Conservation (phyloP, 306 rosid genomes). For the Canavalia ensiformis region DNA sequence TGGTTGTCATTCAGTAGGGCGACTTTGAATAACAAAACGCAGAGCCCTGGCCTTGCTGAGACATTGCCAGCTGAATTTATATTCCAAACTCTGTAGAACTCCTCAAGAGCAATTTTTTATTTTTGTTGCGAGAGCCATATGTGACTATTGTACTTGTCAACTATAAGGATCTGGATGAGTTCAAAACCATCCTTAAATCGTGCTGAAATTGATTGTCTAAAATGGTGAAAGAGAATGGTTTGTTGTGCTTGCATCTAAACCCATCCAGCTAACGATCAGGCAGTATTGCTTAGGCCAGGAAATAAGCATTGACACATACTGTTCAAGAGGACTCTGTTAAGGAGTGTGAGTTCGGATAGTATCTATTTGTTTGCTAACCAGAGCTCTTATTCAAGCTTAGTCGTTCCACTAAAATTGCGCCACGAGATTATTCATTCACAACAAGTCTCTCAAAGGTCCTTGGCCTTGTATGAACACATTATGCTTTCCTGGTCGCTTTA, state of each 20-base stretch:
- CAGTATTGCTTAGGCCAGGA: slow-evolving; percentile 78
- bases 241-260: slow-evolving; percentile 90
- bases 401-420: slow-evolving; percentile 88
- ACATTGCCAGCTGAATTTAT: slow-evolving; percentile 82
- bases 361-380: slow-evolving; percentile 91
- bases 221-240: slow-evolving; percentile 99
- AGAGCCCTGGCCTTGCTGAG: slow-evolving; percentile 75
- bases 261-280: slow-evolving; percentile 88
- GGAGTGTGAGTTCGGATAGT: slow-evolving; percentile 97
- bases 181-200: slow-evolving; percentile 96
- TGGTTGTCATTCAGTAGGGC: slow-evolving; percentile 85
- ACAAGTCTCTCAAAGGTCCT: slow-evolving; percentile 87
- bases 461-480: slow-evolving; percentile 79
- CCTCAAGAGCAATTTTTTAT: slow-evolving; percentile 87
- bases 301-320: slow-evolving; percentile 84
- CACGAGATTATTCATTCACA: slow-evolving; percentile 92
- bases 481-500: slow-evolving; percentile 95
- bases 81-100: slow-evolving; percentile 92
- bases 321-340: slow-evolving; percentile 95
- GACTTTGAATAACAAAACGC: slow-evolving; percentile 91
- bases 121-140: slow-evolving; percentile 97
- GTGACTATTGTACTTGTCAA: slow-evolving; percentile 91
- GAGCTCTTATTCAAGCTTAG: slow-evolving; percentile 94
- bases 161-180: slow-evolving; percentile 99
- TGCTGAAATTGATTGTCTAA: slow-evolving; percentile 95